Percentiles rank a stretch among this genome's conserved stretches.
Evolutionary conservation across 1,139 yeast species (phyloP).

Genomic region (Saccharomyces hybrid): DNA sequence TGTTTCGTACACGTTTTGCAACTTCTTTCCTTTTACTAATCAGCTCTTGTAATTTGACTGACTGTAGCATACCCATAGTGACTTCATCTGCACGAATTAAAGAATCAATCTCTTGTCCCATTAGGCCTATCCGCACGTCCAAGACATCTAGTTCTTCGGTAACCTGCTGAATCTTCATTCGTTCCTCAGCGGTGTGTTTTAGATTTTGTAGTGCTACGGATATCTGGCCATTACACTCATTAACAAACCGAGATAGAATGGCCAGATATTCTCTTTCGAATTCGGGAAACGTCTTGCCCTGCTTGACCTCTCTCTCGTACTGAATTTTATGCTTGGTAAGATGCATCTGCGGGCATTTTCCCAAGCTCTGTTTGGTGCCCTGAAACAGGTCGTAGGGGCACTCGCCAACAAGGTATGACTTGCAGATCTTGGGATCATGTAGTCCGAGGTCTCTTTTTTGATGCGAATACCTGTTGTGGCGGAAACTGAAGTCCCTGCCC

Average conservation of each 20-base stretch:
- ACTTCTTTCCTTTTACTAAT: constrained; percentile 42
- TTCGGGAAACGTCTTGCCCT: constrained; percentile 56
- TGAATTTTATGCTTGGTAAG: constrained; percentile 68
- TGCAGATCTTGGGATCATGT: constrained; percentile 65
- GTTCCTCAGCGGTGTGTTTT: constrained; percentile 75
- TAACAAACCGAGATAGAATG: constrained; percentile 38
- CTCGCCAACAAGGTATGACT: constrained; percentile 73
- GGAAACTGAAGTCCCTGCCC: constrained; percentile 55
- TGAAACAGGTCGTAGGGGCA: constrained; percentile 82
- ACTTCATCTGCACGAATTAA: constrained; percentile 47
- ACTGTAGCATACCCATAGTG: constrained; percentile 41
- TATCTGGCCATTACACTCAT: constrained; percentile 63
- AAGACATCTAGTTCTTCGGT: constrained; percentile 60
- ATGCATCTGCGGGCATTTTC: constrained; percentile 73
- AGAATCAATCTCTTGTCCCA: constrained; percentile 61
- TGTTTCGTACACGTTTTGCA: constrained; percentile 47
- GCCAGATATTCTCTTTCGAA: constrained; percentile 59
- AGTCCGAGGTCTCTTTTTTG: constrained; percentile 33
- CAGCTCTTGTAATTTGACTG: constrained; percentile 40
- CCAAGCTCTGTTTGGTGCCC: constrained; percentile 79
- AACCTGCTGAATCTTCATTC: constrained; percentile 52
- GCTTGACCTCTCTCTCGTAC: constrained; percentile 51
- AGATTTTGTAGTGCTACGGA: constrained; percentile 57
- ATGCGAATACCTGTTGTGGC: constrained; percentile 10
- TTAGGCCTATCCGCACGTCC: constrained; percentile 60